phyloP scores from a whole-genome alignment of 2,329 filamentous ascomycete species.

The Neocatenulostroma microsporum region DNA sequence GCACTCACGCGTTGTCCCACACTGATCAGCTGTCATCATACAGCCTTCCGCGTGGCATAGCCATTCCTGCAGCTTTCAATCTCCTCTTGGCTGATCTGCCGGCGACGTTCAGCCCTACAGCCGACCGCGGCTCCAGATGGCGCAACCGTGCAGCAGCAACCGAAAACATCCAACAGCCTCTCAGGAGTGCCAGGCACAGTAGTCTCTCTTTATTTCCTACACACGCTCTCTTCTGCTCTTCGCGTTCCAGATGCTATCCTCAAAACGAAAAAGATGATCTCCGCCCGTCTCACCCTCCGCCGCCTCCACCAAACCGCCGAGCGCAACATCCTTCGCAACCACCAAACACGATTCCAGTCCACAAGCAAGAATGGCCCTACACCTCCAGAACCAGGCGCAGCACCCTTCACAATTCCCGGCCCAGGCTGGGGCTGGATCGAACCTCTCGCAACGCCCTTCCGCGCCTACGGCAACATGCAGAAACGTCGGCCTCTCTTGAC shows the following conservation, averaged over 20 bases:
- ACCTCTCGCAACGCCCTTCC: constrained; percentile 39
- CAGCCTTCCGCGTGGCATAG: no score
- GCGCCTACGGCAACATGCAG: constrained; percentile 62
- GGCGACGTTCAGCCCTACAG: neutral
- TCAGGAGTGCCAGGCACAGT: no score
- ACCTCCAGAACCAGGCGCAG: no score
- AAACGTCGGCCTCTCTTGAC: constrained; percentile 66
- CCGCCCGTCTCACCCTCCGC: constrained; percentile 22
- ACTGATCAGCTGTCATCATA: no score
- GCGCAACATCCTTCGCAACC: constrained; percentile 23
- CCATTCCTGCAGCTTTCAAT: neutral
- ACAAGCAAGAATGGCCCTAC: no score
- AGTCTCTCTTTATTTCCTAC: no score
- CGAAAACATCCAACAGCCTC: no score
- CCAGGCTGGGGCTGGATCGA: constrained; percentile 42
- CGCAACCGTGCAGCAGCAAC: neutral
- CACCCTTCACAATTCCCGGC: constrained; percentile 33
- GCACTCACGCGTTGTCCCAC: no score
- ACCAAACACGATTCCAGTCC: constrained; percentile 14
- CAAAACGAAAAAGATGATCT: no score
- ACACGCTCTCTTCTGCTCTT: constrained; percentile 1
- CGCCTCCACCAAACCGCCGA: constrained; percentile 27
- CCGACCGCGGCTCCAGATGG: neutral
- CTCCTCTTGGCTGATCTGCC: neutral
- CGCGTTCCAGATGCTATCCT: no score